Conservation (phyloP, 331 rosid species). For the Saraca asoca region DNA sequence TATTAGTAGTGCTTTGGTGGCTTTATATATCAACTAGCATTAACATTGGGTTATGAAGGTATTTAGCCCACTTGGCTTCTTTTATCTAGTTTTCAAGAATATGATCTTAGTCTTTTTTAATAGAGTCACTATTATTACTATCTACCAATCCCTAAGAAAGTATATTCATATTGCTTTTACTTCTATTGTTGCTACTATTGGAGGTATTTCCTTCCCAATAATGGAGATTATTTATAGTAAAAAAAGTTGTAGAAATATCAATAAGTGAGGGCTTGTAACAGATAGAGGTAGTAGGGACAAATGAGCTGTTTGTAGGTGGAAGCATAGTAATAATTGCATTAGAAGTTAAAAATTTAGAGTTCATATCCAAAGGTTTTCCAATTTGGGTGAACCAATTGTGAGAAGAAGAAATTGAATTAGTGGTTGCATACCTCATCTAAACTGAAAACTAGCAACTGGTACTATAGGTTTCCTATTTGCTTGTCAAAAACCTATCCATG, state of each 20-base stretch:
- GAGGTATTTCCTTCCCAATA: constrained; percentile 49
- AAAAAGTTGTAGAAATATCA: constrained; percentile 35
- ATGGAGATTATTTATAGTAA: constrained; percentile 38
- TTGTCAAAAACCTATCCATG: constrained; percentile 36
- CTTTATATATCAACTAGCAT: constrained; percentile 44
- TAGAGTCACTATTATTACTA: constrained; percentile 28
- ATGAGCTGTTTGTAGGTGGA: constrained; percentile 43
- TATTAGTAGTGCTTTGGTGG: constrained; percentile 33
- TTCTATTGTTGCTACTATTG: constrained; percentile 39
- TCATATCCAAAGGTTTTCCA: constrained; percentile 43
- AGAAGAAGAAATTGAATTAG: constrained; percentile 37
- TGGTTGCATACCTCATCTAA: constrained; percentile 36
- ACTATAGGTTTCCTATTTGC: constrained; percentile 35
- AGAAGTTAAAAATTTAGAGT: constrained; percentile 39
- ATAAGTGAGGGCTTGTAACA: constrained; percentile 47
- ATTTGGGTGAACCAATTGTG: constrained; percentile 50
- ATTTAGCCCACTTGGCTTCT: constrained; percentile 57
- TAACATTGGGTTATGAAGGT: constrained; percentile 47
- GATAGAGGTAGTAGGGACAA: constrained; percentile 33
- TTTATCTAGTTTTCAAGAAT: constrained; percentile 43
- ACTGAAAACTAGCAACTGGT: constrained; percentile 45
- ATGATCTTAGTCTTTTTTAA: constrained; percentile 38
- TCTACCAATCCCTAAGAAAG: constrained; percentile 48
- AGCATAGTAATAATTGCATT: constrained; percentile 37
- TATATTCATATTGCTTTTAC: background rate